Evolutionary conservation across 345 rosid genomes (phyloP).

Genomic region (Ceriops tagal): DNA sequence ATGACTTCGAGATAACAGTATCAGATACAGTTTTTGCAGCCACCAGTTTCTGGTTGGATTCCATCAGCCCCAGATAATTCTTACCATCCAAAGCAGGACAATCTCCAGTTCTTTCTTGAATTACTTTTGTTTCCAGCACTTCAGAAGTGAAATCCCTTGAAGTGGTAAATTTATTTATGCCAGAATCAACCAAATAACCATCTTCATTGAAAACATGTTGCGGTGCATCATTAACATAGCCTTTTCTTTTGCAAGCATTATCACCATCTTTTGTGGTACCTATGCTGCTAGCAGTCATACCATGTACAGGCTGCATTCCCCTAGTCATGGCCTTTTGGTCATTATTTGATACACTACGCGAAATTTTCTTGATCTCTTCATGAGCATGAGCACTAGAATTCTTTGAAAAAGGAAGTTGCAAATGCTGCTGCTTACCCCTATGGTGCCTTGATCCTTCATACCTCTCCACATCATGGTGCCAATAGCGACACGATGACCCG

Average conservation of each 20-base stretch:
- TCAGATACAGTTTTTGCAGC: slow-evolving; percentile 10
- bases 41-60: slow-evolving; percentile 14
- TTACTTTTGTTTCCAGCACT: slow-evolving; percentile 9
- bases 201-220: no score
- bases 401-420: slow-evolving; percentile 26
- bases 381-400: slow-evolving; percentile 15
- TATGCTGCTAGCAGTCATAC: slow-evolving; percentile 16
- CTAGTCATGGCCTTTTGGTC: slow-evolving; percentile 21
- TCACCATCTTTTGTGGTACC: slow-evolving; percentile 15
- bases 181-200: slow-evolving; percentile 13
- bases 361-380: slow-evolving; percentile 24
- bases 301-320: slow-evolving; percentile 17
- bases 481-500: slow-evolving; percentile 54
- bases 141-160: slow-evolving; percentile 11
- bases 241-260: slow-evolving; percentile 13
- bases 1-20: slow-evolving; percentile 15
- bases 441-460: slow-evolving; percentile 33
- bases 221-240: slow-evolving; percentile 15
- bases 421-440: slow-evolving; percentile 31
- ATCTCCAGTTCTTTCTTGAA: slow-evolving; percentile 17
- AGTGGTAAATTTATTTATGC: slow-evolving; percentile 2
- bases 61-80: slow-evolving; percentile 14
- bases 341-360: slow-evolving; percentile 17
- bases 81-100: background rate
- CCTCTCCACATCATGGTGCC: slow-evolving; percentile 43